Evolutionary conservation across 306 rosid species (phyloP), one percentile per base, ranked within the genome.

Genomic region (Prunus mira): DNA sequence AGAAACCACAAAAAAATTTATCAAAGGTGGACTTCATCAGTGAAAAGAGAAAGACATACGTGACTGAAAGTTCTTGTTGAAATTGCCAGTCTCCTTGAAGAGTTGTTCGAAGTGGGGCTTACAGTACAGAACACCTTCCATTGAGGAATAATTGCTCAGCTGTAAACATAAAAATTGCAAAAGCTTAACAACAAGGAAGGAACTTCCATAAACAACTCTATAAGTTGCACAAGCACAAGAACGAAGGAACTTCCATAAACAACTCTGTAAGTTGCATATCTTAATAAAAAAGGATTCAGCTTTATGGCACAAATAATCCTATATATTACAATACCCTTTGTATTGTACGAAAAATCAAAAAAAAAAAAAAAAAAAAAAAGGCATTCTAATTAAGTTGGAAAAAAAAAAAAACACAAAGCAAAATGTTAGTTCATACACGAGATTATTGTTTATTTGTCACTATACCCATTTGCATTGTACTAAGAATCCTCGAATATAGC

Each of bases 61-160:
- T 15, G 97, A 89, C 86, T 83, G 91, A 78, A 93, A 93, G 81
- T 89, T 93, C 87, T 91, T 93, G 86, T 76, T 88, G 90, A 91
- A 91, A 72, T 67, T 89, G 12, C 98, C 97, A 3, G 87, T 72
- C 86, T 91, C 98, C 86, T 91, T 93, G 88, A 93, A 91, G 67
- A 93, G 98, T 88, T 91, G 98, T 86, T 93, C 98, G 70, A 88
- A 93, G 78, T 93, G 98, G 82, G 97, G 97, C 86, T 91, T 93
- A 65, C 97, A 93, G 76, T 93, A 91, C 43, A 93, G 85, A 76
- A 93, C 92, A 73, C 98, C 98, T 82, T 94, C 98, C 96, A 94
- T 91, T 70, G 98, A 94, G 63, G 95, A 94, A 80, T 91, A 94
- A 88, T 76, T 91, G 88, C 98, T 94, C 77, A 94, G 86, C 98